Conservation (phyloP, 495 filamentous ascomycete species). For the Neurospora sp. region DNA sequence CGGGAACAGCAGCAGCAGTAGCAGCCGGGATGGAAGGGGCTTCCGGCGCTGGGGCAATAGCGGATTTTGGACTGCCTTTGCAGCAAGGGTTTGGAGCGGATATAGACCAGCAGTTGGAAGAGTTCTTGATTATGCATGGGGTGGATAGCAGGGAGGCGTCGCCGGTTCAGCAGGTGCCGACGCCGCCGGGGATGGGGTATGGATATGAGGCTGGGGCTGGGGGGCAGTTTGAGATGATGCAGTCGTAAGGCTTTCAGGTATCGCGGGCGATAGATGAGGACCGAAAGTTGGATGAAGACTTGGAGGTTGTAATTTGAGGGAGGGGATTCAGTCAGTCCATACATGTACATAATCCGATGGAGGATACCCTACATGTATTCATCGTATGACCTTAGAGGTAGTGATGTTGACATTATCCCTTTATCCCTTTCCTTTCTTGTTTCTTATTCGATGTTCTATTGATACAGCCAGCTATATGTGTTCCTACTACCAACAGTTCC, state of each 20-base stretch:
- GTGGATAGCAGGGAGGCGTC: background rate
- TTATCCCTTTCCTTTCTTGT: too few species aligned
- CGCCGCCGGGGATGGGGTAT: background rate
- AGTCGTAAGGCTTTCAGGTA: background rate
- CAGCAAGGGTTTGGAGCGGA: background rate
- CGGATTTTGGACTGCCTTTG: background rate
- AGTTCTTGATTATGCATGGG: background rate
- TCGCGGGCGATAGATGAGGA: background rate
- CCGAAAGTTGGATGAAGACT: background rate
- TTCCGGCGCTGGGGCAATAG: background rate
- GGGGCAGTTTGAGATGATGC: background rate
- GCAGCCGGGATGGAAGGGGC: background rate
- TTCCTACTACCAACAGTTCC: background rate
- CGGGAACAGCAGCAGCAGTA: background rate
- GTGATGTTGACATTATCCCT: too few species aligned
- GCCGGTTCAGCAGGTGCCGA: background rate
- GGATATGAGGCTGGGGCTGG: background rate
- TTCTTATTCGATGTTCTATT: too few species aligned
- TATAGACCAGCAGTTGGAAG: background rate
- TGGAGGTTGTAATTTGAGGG: background rate
- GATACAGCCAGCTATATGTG: background rate
- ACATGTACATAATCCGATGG: background rate
- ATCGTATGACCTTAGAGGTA: too few species aligned
- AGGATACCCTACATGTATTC: too few species aligned
- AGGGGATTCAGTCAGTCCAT: background rate